These are phyloP conservation scores for Ehretia macrophylla DNA, from an alignment of 257 asterid species.

Conservation along the genomic window DNA sequence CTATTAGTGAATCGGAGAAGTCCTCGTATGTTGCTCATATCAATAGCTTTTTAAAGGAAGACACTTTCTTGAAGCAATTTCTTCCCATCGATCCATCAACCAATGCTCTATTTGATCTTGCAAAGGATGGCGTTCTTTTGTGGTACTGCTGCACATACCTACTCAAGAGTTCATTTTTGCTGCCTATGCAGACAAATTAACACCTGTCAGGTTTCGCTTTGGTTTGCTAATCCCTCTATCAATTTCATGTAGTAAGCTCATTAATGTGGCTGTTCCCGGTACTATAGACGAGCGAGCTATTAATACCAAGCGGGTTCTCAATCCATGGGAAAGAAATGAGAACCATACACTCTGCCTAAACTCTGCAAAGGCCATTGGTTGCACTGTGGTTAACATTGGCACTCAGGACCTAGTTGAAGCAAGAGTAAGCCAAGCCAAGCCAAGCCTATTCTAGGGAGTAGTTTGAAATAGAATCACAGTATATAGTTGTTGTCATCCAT, in stretches of 20 bases:
- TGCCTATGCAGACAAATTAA: not conserved
- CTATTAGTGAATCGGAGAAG: slow-evolving; percentile 85
- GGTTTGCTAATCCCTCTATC: slow-evolving; percentile 16
- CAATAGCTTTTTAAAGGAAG: slow-evolving; percentile 71
- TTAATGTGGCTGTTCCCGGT: slow-evolving; percentile 91
- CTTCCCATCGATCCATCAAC: slow-evolving; percentile 83
- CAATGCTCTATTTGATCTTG: slow-evolving; percentile 75
- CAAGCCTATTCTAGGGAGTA: not conserved
- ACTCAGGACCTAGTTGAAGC: slow-evolving; percentile 90
- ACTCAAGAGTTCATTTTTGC: not conserved
- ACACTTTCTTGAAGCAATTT: slow-evolving; percentile 60
- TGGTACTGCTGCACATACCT: slow-evolving; percentile 40
- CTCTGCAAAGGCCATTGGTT: slow-evolving; percentile 98
- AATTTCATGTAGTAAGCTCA: slow-evolving; percentile 70
- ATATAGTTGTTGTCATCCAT: too few species aligned
- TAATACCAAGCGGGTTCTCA: slow-evolving; percentile 67
- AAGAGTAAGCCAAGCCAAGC: slow-evolving; percentile 53
- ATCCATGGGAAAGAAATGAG: slow-evolving; percentile 95
- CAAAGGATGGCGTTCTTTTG: slow-evolving; percentile 86
- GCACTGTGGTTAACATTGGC: slow-evolving; percentile 97
- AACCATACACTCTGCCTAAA: slow-evolving; percentile 89
- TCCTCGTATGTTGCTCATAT: slow-evolving; percentile 67
- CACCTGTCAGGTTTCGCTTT: not conserved
- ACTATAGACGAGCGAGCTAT: slow-evolving; percentile 97
- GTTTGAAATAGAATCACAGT: too few species aligned